These are phyloP conservation scores for Suillus luteus DNA, from an alignment of 768 basidiomycete genomes.

Conservation along the genomic window DNA sequence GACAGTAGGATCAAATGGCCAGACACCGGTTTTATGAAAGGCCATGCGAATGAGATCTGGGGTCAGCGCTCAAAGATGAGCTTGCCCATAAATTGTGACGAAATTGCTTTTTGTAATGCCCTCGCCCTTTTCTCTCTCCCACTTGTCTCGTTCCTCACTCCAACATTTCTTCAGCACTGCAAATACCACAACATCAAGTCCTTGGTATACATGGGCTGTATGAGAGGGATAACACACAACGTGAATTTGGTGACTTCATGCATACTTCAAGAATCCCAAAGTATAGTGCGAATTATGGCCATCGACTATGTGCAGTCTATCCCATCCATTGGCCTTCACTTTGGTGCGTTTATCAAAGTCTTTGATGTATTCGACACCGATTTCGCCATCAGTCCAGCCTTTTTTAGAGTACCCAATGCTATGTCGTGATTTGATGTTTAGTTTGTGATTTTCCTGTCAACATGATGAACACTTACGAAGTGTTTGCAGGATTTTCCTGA, in stretches of 20 bases:
- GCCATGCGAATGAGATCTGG: too few relatives aligned
- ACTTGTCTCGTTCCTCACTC: constrained; percentile 21
- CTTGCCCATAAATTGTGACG: constrained; percentile 30
- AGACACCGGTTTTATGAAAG: too few relatives aligned
- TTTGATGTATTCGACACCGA: constrained; percentile 29
- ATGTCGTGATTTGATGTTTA: not conserved
- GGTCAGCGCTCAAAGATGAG: too few relatives aligned
- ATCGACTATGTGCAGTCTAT: constrained; percentile 5
- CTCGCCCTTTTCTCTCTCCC: constrained; percentile 25
- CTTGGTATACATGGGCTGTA: constrained; percentile 45
- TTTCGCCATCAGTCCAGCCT: constrained; percentile 31
- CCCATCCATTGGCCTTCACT: constrained; percentile 32
- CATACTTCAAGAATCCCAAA: constrained; percentile 11
- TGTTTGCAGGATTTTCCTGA: constrained; percentile 18
- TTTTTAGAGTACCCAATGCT: constrained; percentile 19
- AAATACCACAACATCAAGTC: constrained; percentile 42
- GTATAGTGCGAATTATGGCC: constrained; percentile 16
- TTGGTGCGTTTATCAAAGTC: constrained; percentile 35
- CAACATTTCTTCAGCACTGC: constrained; percentile 33
- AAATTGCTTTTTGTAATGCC: constrained; percentile 40
- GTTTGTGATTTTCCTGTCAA: not conserved
- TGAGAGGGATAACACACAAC: constrained; percentile 31
- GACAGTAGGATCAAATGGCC: too few relatives aligned
- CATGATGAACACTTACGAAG: constrained; percentile 30
- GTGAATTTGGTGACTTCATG: constrained; percentile 10